phyloP scores from a whole-genome alignment of 2,329 filamentous ascomycete species.

The Fusarium sp. region DNA sequence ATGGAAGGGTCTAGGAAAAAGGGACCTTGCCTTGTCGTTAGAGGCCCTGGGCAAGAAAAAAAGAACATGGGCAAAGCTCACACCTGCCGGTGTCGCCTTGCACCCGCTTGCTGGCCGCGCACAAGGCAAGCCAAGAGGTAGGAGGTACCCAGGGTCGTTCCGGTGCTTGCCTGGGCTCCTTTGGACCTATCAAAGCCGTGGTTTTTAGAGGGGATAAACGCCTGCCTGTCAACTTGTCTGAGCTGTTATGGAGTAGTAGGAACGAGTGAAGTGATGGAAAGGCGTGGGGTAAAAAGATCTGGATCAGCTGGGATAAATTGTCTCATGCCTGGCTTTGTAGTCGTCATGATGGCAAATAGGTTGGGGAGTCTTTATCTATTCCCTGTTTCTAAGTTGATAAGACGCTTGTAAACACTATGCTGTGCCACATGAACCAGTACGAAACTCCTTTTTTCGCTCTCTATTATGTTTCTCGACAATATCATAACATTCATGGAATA shows the following conservation, averaged over 20 bases:
- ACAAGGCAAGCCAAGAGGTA: neutral
- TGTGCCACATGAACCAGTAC: neutral
- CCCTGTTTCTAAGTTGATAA: neutral
- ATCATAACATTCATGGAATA: neutral
- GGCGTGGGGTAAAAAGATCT: neutral
- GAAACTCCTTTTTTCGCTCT: neutral
- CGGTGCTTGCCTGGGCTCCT: neutral
- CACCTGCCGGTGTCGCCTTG: constrained; percentile 24
- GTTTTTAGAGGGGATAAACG: neutral
- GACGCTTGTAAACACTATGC: neutral
- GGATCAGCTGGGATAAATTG: neutral
- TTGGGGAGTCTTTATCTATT: neutral
- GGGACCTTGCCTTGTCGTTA: constrained; percentile 14
- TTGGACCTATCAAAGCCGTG: constrained; percentile 18
- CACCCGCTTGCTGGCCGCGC: constrained; percentile 28
- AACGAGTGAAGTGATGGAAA: neutral
- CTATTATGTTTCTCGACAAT: neutral
- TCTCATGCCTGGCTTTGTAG: neutral
- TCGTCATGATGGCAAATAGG: neutral
- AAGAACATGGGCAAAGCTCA: constrained; percentile 23
- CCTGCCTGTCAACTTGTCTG: constrained; percentile 6
- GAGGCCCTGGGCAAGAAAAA: constrained; percentile 21
- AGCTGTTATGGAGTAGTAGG: neutral
- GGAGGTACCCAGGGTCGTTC: neutral
- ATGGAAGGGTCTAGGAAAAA: constrained; percentile 15